A percentile compares a stretch with the other conserved stretches of the same genome.
Conservation (phyloP, 179 eudicot species). For the Heliamphora pulchella region DNA sequence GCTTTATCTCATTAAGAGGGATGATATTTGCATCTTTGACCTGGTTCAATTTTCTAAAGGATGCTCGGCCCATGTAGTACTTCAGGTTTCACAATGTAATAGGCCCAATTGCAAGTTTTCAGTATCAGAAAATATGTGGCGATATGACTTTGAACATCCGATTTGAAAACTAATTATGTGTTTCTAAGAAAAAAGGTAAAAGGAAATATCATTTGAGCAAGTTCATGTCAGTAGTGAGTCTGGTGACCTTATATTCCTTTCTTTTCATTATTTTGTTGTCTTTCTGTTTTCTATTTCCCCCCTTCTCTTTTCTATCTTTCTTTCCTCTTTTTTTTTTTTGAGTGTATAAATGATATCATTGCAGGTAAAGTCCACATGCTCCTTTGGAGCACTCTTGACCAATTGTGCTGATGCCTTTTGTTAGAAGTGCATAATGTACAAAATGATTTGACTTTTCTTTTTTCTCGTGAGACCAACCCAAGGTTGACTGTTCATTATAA, state of each 20-base stretch:
- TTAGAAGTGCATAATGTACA: neutral
- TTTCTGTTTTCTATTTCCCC: neutral
- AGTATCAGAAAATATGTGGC: neutral
- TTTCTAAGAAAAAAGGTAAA: neutral
- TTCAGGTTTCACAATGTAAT: neutral
- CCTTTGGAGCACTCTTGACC: neutral
- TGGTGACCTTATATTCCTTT: too few species aligned
- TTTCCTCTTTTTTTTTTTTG: neutral
- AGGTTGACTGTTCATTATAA: neutral
- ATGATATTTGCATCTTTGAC: neutral
- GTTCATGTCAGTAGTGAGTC: neutral
- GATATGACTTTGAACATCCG: neutral
- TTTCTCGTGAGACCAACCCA: neutral
- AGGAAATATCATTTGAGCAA: neutral
- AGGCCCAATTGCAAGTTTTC: neutral
- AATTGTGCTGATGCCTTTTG: neutral
- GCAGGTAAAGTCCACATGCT: neutral
- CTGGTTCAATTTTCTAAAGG: neutral
- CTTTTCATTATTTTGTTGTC: too few species aligned
- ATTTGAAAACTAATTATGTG: neutral
- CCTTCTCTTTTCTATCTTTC: neutral
- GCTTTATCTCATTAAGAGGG: slow-evolving; percentile 1
- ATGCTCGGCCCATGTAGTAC: neutral
- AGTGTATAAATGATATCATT: neutral
- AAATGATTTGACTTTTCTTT: neutral